phyloP scores from a whole-genome alignment of 352 stramenopile genomes.

The Blastocystis sp. region DNA sequence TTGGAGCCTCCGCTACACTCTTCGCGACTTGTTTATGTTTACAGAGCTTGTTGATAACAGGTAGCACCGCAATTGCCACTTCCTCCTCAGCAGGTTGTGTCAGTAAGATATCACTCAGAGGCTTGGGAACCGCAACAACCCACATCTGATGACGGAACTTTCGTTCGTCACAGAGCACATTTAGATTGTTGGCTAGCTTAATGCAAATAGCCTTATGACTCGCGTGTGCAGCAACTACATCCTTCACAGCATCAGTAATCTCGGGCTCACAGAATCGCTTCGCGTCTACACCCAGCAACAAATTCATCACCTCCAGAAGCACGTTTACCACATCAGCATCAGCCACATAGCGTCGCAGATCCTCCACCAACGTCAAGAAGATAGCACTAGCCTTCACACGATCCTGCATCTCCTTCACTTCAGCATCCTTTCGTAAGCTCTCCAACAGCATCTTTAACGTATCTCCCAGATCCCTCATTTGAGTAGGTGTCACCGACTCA shows the following conservation, averaged over 20 bases:
- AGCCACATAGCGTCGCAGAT: not conserved
- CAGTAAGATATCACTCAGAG: constrained; percentile 23
- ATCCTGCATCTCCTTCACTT: not conserved
- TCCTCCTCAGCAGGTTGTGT: constrained; percentile 3
- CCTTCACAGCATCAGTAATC: constrained; percentile 3
- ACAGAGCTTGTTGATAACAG: constrained; percentile 37
- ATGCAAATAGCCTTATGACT: constrained; percentile 6
- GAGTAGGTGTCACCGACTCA: not conserved
- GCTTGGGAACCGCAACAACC: not conserved
- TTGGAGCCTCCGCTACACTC: not conserved
- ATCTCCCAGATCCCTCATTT: constrained; percentile 16
- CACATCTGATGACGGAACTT: not conserved
- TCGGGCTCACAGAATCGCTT: constrained; percentile 10
- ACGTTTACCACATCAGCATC: not conserved
- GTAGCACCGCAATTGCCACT: not conserved
- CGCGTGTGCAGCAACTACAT: constrained; percentile 11
- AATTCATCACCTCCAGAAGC: not conserved
- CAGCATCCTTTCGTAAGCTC: not conserved
- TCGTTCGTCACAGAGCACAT: constrained; percentile 3
- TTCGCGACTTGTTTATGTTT: not conserved
- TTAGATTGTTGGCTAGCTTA: constrained; percentile 27
- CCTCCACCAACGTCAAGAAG: constrained; percentile 37
- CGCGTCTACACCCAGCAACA: constrained; percentile 17
- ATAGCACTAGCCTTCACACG: constrained; percentile 30
- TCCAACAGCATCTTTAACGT: constrained; percentile 29